Evolutionary conservation across 2,329 filamentous ascomycete genomes (phyloP).

Genomic region (Lithohypha guttulata): DNA sequence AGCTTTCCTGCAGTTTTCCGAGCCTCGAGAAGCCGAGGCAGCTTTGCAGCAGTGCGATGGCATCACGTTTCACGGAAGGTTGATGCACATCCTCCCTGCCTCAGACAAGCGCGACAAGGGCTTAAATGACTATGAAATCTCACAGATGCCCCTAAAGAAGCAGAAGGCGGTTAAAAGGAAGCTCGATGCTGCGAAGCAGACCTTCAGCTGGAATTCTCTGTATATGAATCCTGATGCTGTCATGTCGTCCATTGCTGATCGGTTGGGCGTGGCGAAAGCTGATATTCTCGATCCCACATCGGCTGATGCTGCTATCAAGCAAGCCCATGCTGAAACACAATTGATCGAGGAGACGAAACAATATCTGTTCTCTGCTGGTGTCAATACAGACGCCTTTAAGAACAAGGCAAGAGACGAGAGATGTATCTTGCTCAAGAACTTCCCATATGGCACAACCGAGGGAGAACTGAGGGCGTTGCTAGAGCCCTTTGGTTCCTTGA

Average conservation of each 20-base stretch:
- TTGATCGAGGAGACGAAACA: slow-evolving; percentile 93
- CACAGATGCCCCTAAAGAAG: slow-evolving; percentile 87
- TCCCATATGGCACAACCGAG: slow-evolving; percentile 68
- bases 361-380: slow-evolving; percentile 78
- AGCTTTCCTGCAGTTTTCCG: slow-evolving; percentile 69
- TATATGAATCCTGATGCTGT: slow-evolving; percentile 93
- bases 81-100: slow-evolving; percentile 81
- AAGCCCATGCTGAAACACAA: slow-evolving; percentile 91
- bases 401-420: slow-evolving; percentile 72
- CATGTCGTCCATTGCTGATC: slow-evolving; percentile 75
- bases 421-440: slow-evolving; percentile 87
- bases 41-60: slow-evolving; percentile 75
- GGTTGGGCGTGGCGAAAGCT: slow-evolving; percentile 80
- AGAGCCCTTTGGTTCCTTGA: slow-evolving; percentile 72
- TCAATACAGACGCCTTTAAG: slow-evolving; percentile 88
- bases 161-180: slow-evolving; percentile 84
- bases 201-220: slow-evolving; percentile 98
- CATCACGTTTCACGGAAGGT: slow-evolving; percentile 79
- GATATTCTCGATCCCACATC: slow-evolving; percentile 93
- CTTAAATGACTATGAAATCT: slow-evolving; percentile 78
- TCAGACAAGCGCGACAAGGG: slow-evolving; percentile 69
- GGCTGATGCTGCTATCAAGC: slow-evolving; percentile 86
- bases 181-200: slow-evolving; percentile 62
- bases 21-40: slow-evolving; percentile 60
- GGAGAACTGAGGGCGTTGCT: slow-evolving; percentile 74